phyloP scores from a whole-genome alignment of 768 basidiomycete genomes.

The Phanerochaete sordida region DNA sequence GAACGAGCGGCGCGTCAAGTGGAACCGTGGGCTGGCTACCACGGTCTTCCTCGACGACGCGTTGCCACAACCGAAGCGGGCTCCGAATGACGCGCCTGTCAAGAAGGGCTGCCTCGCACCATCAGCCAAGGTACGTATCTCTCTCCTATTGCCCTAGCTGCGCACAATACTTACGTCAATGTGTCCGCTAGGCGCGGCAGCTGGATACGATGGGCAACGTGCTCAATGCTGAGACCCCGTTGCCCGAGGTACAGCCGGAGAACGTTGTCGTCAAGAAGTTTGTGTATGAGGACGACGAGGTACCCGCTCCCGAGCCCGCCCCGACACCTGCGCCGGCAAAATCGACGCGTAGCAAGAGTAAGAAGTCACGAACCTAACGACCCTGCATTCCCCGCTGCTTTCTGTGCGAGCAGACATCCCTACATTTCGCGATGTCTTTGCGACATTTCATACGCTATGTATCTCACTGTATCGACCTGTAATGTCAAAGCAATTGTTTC shows the following conservation, averaged over 20 bases:
- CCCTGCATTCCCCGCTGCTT: neutral
- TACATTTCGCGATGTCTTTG: neutral
- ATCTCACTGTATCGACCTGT: constrained; percentile 4
- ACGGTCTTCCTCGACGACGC: constrained; percentile 62
- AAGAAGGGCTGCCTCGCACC: constrained; percentile 67
- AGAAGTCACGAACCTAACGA: constrained; percentile 23
- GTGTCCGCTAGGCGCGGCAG: constrained; percentile 43
- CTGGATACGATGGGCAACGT: constrained; percentile 76
- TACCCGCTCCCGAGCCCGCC: constrained; percentile 23
- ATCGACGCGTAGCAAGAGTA: constrained; percentile 40
- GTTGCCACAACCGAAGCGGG: constrained; percentile 44
- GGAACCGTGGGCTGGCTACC: constrained; percentile 68
- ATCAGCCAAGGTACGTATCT: constrained; percentile 56
- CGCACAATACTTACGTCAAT: neutral
- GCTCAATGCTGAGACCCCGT: constrained; percentile 50
- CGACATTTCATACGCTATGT: neutral
- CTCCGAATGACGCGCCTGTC: constrained; percentile 36
- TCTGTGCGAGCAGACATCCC: neutral
- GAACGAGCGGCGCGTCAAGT: constrained; percentile 63
- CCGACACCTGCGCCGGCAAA: constrained; percentile 31
- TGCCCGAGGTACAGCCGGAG: constrained; percentile 57
- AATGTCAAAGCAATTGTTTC: constrained; percentile 3
- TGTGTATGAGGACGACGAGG: constrained; percentile 69
- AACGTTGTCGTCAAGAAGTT: constrained; percentile 73
- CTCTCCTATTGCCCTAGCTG: neutral